These are phyloP conservation scores for Kodamaea leandrae DNA, from an alignment of 805 yeast genomes.

Conservation along the genomic window DNA sequence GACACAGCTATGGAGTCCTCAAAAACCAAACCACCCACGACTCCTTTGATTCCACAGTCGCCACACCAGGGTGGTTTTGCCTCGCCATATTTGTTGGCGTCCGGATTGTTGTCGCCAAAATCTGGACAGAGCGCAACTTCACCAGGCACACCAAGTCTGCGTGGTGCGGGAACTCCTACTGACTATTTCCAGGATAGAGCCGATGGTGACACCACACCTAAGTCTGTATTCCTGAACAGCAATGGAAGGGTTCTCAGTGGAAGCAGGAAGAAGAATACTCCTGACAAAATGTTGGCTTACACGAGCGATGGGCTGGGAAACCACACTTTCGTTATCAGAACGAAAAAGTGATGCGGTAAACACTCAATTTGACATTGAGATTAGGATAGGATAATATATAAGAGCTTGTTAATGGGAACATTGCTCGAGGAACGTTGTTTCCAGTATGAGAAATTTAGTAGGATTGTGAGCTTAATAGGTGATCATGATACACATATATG, in stretches of 20 bases:
- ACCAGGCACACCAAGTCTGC: conserved; percentile 17
- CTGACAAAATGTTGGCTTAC: conserved; percentile 41
- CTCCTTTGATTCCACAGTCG: conserved; percentile 30
- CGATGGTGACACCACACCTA: conserved; percentile 17
- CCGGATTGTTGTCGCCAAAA: conserved; percentile 58
- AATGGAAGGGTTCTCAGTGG: conserved; percentile 26
- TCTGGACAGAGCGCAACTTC: conserved; percentile 19
- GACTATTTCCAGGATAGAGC: conserved; percentile 19
- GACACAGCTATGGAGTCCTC: conserved; percentile 27
- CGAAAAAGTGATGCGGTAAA: conserved; percentile 23
- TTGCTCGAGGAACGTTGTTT: too few relatives aligned
- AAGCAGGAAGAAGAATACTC: conserved; percentile 16
- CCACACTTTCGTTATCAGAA: conserved; percentile 35
- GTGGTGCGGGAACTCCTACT: conserved; percentile 9
- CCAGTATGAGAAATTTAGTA: too few relatives aligned
- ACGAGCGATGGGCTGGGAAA: conserved; percentile 40
- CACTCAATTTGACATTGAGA: conserved; percentile 4
- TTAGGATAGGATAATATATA: neutral
- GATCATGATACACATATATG: too few relatives aligned
- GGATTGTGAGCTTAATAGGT: too few relatives aligned
- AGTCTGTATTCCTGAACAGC: conserved; percentile 22
- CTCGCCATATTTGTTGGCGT: conserved; percentile 66
- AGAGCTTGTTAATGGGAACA: too few relatives aligned
- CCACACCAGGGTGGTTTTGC: conserved; percentile 48
- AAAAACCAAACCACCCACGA: conserved; percentile 32